Percentiles rank a stretch among this genome's conserved stretches.
Conservation (phyloP, 1,284 basidiomycete genomes). For the Ceratobasidium sp. region DNA sequence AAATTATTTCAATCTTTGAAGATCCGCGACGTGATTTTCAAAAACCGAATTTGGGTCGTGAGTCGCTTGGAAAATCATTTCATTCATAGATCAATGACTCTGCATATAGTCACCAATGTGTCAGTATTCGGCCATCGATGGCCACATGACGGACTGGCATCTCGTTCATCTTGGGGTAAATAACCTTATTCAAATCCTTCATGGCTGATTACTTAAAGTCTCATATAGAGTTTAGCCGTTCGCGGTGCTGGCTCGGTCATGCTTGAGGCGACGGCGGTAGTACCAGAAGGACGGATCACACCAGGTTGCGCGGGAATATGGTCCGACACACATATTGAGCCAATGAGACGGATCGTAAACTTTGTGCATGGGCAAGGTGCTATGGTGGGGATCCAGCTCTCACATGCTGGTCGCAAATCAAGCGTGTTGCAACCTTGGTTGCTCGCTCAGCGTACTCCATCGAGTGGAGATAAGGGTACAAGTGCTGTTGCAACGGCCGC, state of each 20-base stretch:
- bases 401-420: constrained; percentile 80
- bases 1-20: constrained; percentile 72
- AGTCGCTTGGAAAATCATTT: constrained; percentile 39
- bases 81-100: not conserved
- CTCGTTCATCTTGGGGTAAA: constrained; percentile 72
- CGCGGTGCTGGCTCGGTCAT: constrained; percentile 64
- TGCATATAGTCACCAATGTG: constrained; percentile 41
- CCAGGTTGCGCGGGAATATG: constrained; percentile 68
- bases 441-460: constrained; percentile 43
- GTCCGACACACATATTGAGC: constrained; percentile 74
- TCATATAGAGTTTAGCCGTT: constrained; percentile 45
- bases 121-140: constrained; percentile 70
- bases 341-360: constrained; percentile 72
- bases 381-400: constrained; percentile 71
- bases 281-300: constrained; percentile 79
- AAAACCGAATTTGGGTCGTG: constrained; percentile 73
- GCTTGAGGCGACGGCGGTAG: constrained; percentile 73
- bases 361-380: constrained; percentile 76
- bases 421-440: constrained; percentile 67
- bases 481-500: constrained; percentile 51
- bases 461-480: constrained; percentile 49
- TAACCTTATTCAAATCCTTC: constrained; percentile 68
- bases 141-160: constrained; percentile 81
- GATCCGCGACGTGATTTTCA: constrained; percentile 69
- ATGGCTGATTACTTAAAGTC: constrained; percentile 65